Conservation (phyloP, 2,329 filamentous ascomycete genomes). For the Microcyclospora pomicola region DNA sequence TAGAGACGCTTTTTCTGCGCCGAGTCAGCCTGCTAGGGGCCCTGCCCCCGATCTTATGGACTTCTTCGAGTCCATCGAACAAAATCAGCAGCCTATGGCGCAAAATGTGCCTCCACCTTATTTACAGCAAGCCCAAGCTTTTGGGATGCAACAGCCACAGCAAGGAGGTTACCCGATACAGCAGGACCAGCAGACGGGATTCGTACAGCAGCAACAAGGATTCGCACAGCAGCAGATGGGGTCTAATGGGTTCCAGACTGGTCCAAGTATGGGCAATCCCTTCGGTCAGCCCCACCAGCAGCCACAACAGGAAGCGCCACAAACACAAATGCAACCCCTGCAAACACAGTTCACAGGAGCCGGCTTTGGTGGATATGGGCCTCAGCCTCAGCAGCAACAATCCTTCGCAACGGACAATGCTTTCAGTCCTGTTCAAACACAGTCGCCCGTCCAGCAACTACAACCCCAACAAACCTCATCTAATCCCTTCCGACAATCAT, state of each 20-base stretch:
- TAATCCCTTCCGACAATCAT: conserved; percentile 90
- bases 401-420: conserved; percentile 22
- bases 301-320: conserved; percentile 25
- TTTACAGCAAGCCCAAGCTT: conserved; percentile 16
- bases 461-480: conserved; percentile 49
- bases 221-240: conserved; percentile 31
- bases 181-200: conserved; percentile 10
- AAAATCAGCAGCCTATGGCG: conserved; percentile 56
- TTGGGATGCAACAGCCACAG: conserved; percentile 9
- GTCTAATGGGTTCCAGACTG: conserved; percentile 14
- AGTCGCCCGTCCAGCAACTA: conserved; percentile 29
- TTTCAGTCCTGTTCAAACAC: conserved; percentile 19
- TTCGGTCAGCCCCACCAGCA: conserved; percentile 21
- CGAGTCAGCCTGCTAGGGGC: conserved; percentile 35
- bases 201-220: conserved; percentile 8
- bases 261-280: conserved; percentile 20
- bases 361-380: conserved; percentile 70
- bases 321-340: conserved; percentile 32
- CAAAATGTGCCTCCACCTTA: conserved; percentile 17
- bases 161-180: conserved; percentile 16
- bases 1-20: conserved; percentile 9
- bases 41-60: conserved; percentile 73
- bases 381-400: conserved; percentile 44
- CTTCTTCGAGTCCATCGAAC: conserved; percentile 88
- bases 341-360: conserved; percentile 55